Evolutionary conservation across 805 yeast genomes (phyloP).

Genomic region (Saccharomyces eubayanus): DNA sequence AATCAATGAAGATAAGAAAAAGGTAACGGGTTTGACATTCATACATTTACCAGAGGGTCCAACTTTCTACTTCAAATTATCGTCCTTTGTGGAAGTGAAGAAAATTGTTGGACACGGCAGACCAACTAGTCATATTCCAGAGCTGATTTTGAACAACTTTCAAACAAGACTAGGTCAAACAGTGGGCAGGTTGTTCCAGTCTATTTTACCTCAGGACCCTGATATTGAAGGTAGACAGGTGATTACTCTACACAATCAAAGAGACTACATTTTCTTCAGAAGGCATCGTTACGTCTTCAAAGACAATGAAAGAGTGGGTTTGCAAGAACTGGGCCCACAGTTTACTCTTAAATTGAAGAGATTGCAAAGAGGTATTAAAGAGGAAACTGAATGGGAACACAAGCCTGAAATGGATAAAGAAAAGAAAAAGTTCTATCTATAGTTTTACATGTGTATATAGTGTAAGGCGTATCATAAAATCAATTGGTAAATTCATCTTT

Average conservation of each 20-base stretch:
- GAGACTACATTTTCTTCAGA: conserved; percentile 92
- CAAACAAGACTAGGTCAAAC: conserved; percentile 88
- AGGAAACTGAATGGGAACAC: conserved; percentile 95
- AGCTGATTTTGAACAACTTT: conserved; percentile 84
- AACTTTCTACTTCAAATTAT: conserved; percentile 79
- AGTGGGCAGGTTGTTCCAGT: conserved; percentile 84
- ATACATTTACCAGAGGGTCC: conserved; percentile 95
- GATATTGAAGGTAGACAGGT: conserved; percentile 95
- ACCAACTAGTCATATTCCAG: conserved; percentile 87
- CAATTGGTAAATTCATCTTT: not conserved
- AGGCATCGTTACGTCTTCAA: conserved; percentile 87
- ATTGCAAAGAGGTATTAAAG: conserved; percentile 83
- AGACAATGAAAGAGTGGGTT: conserved; percentile 86
- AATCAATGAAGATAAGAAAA: conserved; percentile 88
- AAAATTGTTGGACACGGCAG: conserved; percentile 81
- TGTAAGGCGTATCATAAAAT: not conserved
- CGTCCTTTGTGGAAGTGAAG: conserved; percentile 68
- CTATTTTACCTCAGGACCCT: conserved; percentile 86
- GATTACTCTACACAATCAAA: conserved; percentile 88
- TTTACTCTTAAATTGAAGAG: conserved; percentile 84
- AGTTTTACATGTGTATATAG: conserved; percentile 7
- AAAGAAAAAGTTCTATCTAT: conserved; percentile 83
- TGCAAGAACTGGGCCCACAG: conserved; percentile 95
- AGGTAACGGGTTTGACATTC: conserved; percentile 84
- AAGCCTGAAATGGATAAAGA: conserved; percentile 94